These are phyloP conservation scores for Apium graveolens DNA, from an alignment of 129 eudicot species.

Conservation along the genomic window DNA sequence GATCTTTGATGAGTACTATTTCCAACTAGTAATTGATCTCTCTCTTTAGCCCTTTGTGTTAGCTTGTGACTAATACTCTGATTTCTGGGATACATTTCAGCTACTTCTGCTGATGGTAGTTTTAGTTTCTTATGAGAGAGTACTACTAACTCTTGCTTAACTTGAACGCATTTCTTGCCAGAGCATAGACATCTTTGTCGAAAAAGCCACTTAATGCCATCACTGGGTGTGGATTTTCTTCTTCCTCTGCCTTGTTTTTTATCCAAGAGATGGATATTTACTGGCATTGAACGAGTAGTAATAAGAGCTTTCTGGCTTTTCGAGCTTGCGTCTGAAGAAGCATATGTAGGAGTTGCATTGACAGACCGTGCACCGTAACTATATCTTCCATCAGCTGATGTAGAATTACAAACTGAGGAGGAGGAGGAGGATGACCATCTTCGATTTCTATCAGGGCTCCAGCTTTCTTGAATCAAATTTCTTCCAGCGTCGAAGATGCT, in stretches of 20 bases:
- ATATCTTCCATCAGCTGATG: not conserved
- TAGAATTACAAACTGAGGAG: not conserved
- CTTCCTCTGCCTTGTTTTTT: not conserved
- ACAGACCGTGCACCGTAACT: not conserved
- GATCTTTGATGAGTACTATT: not conserved
- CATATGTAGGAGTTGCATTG: not conserved
- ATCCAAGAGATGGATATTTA: not conserved
- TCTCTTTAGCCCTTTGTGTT: not conserved
- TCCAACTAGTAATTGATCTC: not conserved
- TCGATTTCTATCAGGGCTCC: conserved; percentile 1
- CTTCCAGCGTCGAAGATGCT: not conserved
- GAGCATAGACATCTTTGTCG: not conserved
- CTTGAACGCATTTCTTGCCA: conserved; percentile 3
- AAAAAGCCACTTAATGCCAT: not conserved
- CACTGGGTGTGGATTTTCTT: not conserved
- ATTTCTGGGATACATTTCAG: not conserved
- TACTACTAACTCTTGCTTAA: not conserved
- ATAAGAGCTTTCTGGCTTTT: not conserved
- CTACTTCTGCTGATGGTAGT: not conserved
- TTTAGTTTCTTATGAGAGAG: not conserved
- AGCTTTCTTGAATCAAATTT: not conserved
- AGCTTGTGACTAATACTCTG: not conserved
- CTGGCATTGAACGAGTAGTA: not conserved
- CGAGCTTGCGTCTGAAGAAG: not conserved
- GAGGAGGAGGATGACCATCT: conserved; percentile 1